Percentiles rank a stretch among this genome's conserved stretches.
These are phyloP conservation scores for Drechslerella coelobrocha DNA, from an alignment of 2,329 filamentous ascomycete genomes.

Conservation along the genomic window DNA sequence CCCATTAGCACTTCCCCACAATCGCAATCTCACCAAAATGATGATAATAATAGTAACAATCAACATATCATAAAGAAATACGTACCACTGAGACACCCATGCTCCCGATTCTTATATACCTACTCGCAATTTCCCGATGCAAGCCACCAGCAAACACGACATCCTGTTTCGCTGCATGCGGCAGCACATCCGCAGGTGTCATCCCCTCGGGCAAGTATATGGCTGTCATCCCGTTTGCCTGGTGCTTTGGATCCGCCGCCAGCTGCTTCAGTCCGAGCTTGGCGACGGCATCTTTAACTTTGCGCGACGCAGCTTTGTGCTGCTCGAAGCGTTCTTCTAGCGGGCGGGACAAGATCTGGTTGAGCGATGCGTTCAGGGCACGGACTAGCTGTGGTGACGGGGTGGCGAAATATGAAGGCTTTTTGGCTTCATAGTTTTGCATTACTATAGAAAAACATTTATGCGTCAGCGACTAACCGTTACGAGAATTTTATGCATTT, in stretches of 20 bases:
- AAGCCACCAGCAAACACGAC: constrained; percentile 94
- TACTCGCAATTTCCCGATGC: constrained; percentile 91
- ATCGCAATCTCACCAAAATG: constrained; percentile 29
- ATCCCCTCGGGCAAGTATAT: constrained; percentile 90
- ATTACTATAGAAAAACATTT: too few species aligned
- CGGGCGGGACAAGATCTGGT: constrained; percentile 81
- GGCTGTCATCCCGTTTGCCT: constrained; percentile 97
- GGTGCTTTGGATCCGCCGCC: constrained; percentile 82
- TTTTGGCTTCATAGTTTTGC: constrained; percentile 98
- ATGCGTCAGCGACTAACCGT: too few species aligned
- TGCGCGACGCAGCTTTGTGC: constrained; percentile 80
- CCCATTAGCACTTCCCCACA: too few species aligned
- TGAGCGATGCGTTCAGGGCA: constrained; percentile 86
- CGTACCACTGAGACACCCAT: constrained; percentile 91
- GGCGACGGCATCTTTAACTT: constrained; percentile 81
- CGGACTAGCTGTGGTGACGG: constrained; percentile 92
- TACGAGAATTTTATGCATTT: background rate
- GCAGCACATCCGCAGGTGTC: constrained; percentile 80
- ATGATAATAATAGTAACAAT: constrained; percentile 12
- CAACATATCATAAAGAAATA: constrained; percentile 51
- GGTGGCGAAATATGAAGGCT: constrained; percentile 96
- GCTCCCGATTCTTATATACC: constrained; percentile 94
- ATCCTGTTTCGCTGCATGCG: constrained; percentile 81
- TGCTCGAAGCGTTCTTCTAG: constrained; percentile 81
- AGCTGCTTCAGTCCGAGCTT: constrained; percentile 87